Percentiles rank a stretch among this genome's conserved stretches.
Evolutionary conservation across 139 green algal genomes (phyloP).

Genomic region (Coelastrella sp.): DNA sequence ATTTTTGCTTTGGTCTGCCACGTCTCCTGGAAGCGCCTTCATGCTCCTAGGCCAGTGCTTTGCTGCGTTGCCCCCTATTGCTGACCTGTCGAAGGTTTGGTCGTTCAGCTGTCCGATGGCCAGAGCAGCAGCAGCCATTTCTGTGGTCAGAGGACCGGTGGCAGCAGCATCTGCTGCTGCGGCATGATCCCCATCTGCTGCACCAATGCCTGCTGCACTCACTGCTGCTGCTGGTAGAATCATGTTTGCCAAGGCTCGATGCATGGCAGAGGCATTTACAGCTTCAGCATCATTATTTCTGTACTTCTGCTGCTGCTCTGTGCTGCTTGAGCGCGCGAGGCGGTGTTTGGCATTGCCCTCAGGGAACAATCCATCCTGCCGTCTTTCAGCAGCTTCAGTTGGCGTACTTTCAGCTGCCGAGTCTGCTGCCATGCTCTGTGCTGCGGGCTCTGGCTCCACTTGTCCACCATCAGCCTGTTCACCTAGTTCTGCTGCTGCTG

Average conservation of each 20-base stretch:
- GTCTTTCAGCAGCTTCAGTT: no score
- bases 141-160: not conserved
- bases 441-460: no score
- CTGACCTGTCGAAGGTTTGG: no score
- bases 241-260: slow-evolving; percentile 14
- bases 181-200: not conserved
- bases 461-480: no score
- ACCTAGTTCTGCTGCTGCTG: not conserved
- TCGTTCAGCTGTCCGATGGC: no score
- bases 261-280: not conserved
- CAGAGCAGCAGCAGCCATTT: not conserved
- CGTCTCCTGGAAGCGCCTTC: no score
- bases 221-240: slow-evolving; percentile 32
- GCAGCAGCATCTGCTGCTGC: slow-evolving; percentile 1
- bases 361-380: no score
- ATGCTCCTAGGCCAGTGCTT: no score
- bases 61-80: no score
- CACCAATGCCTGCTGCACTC: not conserved
- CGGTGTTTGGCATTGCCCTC: not conserved
- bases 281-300: not conserved
- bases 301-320: slow-evolving; percentile 1
- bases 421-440: no score
- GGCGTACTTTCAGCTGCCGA: no score
- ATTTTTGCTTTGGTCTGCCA: no score
- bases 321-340: slow-evolving; percentile 8